These are phyloP conservation scores for Epichloe typhina DNA, from an alignment of 2,329 filamentous ascomycete species.

Conservation along the genomic window DNA sequence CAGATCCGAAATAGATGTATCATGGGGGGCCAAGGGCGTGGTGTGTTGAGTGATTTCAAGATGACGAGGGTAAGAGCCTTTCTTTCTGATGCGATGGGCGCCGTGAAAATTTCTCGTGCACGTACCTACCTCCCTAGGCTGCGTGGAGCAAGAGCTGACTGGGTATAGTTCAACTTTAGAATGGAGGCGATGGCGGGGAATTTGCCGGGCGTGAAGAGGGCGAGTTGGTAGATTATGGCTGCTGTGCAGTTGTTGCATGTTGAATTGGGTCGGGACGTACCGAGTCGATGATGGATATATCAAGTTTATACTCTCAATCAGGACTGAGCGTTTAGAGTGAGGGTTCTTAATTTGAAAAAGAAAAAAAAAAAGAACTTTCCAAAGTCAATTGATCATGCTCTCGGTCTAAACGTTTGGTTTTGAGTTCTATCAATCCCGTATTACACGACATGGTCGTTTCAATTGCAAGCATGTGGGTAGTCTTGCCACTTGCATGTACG, in stretches of 20 bases:
- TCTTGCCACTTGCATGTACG: too few species aligned
- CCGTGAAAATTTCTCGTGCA: background rate
- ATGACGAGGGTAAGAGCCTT: slow-evolving; percentile 63
- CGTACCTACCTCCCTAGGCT: background rate
- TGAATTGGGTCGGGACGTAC: background rate
- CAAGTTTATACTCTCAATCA: too few species aligned
- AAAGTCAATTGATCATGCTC: too few species aligned
- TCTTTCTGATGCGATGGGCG: background rate
- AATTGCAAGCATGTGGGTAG: too few species aligned
- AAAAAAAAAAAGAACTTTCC: too few species aligned
- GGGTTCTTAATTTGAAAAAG: too few species aligned
- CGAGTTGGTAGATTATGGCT: slow-evolving; percentile 62
- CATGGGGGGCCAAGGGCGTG: slow-evolving; percentile 75
- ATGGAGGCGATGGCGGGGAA: slow-evolving; percentile 75
- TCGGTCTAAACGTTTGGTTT: too few species aligned
- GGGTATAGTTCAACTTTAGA: slow-evolving; percentile 73
- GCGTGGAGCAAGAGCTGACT: slow-evolving; percentile 13
- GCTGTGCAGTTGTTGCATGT: background rate
- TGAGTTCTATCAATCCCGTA: too few species aligned
- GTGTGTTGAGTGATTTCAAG: slow-evolving; percentile 88
- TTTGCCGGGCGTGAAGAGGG: slow-evolving; percentile 86
- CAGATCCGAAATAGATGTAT: slow-evolving; percentile 93
- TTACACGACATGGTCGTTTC: too few species aligned
- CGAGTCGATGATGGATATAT: too few species aligned
- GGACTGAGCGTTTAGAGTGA: too few species aligned